Percentiles rank a stretch among this genome's conserved stretches.
Evolutionary conservation across 2,329 filamentous ascomycete genomes (phyloP).

Genomic region (Talaromyces piceae): DNA sequence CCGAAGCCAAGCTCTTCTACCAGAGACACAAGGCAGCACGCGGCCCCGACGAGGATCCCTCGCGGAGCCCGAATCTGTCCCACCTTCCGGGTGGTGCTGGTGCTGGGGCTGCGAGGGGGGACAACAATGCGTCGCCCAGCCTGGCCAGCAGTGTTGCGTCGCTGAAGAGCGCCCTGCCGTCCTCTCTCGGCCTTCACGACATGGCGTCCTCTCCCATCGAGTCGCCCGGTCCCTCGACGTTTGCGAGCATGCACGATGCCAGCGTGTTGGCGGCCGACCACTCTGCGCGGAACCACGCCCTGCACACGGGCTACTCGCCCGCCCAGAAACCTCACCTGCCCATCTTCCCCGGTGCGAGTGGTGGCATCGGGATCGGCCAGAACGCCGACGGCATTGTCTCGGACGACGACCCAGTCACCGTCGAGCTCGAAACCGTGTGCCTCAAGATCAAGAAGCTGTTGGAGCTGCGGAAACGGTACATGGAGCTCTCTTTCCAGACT

Average conservation of each 20-base stretch:
- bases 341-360: conserved; percentile 50
- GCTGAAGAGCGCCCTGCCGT: conserved; percentile 6
- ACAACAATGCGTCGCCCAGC: conserved; percentile 4
- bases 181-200: conserved; percentile 5
- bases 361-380: conserved; percentile 54
- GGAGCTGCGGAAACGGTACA: conserved; percentile 81
- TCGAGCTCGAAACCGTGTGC: conserved; percentile 80
- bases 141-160: conserved; percentile 6
- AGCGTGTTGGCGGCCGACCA: conserved; percentile 8
- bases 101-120: neutral
- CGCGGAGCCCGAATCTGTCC: conserved; percentile 21
- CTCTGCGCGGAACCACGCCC: conserved; percentile 36
- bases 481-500: conserved; percentile 74
- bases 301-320: conserved; percentile 45
- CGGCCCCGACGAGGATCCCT: conserved; percentile 20
- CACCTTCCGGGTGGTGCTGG: conserved; percentile 4
- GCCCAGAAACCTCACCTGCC: conserved; percentile 47
- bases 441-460: conserved; percentile 85
- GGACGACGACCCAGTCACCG: conserved; percentile 70
- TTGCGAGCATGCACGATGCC: conserved; percentile 4
- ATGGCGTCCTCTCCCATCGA: conserved; percentile 4
- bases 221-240: neutral
- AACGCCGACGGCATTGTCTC: conserved; percentile 59
- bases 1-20: conserved; percentile 93
- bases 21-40: conserved; percentile 63